phyloP scores from a whole-genome alignment of 306 rosid genomes.

The Cicer pinnatifidum region DNA sequence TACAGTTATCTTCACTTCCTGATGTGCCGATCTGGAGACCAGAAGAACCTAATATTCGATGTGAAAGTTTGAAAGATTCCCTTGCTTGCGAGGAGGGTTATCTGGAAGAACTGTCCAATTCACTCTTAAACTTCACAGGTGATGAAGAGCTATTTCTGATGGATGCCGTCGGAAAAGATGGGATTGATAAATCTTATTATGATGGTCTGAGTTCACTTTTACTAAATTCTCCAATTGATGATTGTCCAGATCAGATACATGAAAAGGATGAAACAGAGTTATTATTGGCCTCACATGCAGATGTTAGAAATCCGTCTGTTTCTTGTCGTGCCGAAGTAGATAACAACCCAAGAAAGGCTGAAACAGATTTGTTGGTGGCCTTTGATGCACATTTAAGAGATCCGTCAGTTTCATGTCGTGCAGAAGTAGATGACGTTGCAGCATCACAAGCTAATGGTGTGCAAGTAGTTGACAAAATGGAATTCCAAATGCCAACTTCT shows the following conservation, averaged over 20 bases:
- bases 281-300: slow-evolving; percentile 46
- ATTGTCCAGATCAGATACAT: slow-evolving; percentile 50
- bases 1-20: slow-evolving; percentile 69
- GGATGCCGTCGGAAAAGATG: slow-evolving; percentile 69
- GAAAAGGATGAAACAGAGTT: slow-evolving; percentile 46
- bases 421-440: slow-evolving; percentile 51
- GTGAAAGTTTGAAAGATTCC: slow-evolving; percentile 55
- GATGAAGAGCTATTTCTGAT: slow-evolving; percentile 80
- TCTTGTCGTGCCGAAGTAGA: slow-evolving; percentile 49
- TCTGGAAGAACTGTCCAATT: slow-evolving; percentile 77
- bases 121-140: slow-evolving; percentile 73
- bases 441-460: slow-evolving; percentile 47
- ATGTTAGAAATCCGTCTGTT: slow-evolving; percentile 45
- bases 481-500: slow-evolving; percentile 54
- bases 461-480: slow-evolving; percentile 49
- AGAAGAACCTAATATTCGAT: slow-evolving; percentile 49
- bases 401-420: slow-evolving; percentile 49
- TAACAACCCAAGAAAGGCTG: slow-evolving; percentile 48
- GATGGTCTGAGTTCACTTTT: slow-evolving; percentile 88
- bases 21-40: slow-evolving; percentile 70
- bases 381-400: slow-evolving; percentile 46
- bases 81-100: slow-evolving; percentile 61
- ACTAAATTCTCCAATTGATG: slow-evolving; percentile 60
- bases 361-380: slow-evolving; percentile 48
- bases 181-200: slow-evolving; percentile 73